Evolutionary conservation across 345 rosid species (phyloP), one percentile per base, ranked within the genome.

Genomic region (Kernera saxatilis): DNA sequence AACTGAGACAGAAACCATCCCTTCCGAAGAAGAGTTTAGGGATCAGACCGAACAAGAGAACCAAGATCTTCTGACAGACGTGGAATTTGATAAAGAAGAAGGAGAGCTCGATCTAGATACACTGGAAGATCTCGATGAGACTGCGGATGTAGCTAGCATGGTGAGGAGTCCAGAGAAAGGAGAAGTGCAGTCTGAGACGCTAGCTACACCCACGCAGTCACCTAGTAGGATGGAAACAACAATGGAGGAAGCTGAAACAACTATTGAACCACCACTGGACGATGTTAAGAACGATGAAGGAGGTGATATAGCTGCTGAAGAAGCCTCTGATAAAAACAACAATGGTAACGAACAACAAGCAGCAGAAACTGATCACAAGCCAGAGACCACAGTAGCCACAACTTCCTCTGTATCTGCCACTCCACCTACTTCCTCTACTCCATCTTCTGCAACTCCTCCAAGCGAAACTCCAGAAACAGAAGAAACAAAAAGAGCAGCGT

Each of bases 31-130:
- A 49, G 83, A 72, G 69, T 39, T 80, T 51, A 79, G 69, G 75
- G 89, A 81, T 70, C 87, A 70, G 59, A 52, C 62, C 25, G 87
- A 77, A 40, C 85, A 77, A 70, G 91, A 85, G n/a, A 77, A 73
- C 68, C 86, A 77, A 67, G 85, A 80, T 44, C 54, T 52, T 14
- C 36, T 43, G n/a, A 35, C 77, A 72, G 93, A 86, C 26, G 55
- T 66, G 32, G 93, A 85, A 50, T 78, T 81, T 10, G 99, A 94
- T 72, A 88, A 76, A 73, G 99, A 89, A 86, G 99, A 94, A 70
- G 97, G 97, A 58, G 99, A 93, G 79, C 70, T 87, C 45, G 61
- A 78, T 39, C 79, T 87, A 22, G 97, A 89, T 64, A 74, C 74
- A n/a, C 63, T 81, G 21, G 95, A 80, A 33, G 99, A 91, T 57